Conservation (phyloP, 2,329 filamentous ascomycete species). For the Drechslerella coelobrocha region DNA sequence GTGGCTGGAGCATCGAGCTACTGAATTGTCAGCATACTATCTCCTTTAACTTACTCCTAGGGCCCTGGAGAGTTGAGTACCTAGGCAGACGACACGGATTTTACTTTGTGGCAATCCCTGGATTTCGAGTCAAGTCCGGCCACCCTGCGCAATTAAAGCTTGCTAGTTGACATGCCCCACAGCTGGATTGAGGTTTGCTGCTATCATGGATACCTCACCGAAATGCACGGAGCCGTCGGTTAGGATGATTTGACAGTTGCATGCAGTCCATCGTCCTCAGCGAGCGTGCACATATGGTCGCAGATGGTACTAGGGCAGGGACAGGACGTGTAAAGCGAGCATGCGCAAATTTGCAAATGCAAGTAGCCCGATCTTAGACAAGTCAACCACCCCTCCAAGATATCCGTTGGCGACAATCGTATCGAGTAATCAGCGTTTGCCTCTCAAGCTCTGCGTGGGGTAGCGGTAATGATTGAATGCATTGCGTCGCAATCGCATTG, state of each 20-base stretch:
- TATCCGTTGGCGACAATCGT: neutral
- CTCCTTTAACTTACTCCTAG: too few relatives aligned
- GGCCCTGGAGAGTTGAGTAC: too few relatives aligned
- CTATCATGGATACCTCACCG: neutral
- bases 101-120: slow-evolving; percentile 2
- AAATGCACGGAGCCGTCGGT: neutral
- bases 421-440: neutral
- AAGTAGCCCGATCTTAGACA: neutral
- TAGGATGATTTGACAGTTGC: neutral
- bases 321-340: neutral
- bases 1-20: too few relatives aligned
- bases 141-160: neutral
- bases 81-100: too few relatives aligned
- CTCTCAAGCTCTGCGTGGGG: neutral
- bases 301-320: neutral
- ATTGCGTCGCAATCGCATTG: neutral
- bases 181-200: neutral
- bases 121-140: neutral
- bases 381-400: neutral
- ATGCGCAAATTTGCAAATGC: neutral
- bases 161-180: too few relatives aligned
- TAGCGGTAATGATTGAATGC: neutral
- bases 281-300: neutral
- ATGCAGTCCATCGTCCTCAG: neutral
- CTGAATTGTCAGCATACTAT: too few relatives aligned